Conservation (phyloP, 768 basidiomycete species). For the Lactifluus hygrophoroides region DNA sequence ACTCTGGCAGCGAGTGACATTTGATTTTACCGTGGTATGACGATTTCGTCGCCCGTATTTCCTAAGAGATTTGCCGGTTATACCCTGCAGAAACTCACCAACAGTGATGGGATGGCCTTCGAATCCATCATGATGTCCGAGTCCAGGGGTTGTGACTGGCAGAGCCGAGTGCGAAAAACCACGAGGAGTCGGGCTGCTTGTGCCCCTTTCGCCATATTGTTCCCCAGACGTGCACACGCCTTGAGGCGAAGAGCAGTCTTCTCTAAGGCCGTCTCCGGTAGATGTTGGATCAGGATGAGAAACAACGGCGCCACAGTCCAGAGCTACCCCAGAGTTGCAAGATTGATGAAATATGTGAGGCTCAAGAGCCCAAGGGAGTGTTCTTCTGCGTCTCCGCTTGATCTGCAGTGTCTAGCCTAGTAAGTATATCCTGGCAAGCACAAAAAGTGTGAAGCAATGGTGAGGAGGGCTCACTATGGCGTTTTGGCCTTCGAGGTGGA, state of each 20-base stretch:
- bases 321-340: not conserved
- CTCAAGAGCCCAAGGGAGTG: not conserved
- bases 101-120: constrained; percentile 1
- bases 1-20: not conserved
- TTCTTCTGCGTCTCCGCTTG: constrained; percentile 13
- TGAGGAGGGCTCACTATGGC: not conserved
- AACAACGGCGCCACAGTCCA: not conserved
- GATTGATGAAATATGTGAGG: too few relatives aligned
- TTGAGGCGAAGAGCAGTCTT: not conserved
- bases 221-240: not conserved
- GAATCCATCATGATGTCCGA: not conserved
- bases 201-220: not conserved
- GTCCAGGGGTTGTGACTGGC: not conserved
- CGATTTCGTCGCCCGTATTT: constrained; percentile 6
- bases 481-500: not conserved
- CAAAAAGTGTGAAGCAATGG: not conserved
- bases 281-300: not conserved
- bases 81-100: constrained; percentile 2
- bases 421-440: not conserved
- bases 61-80: not conserved
- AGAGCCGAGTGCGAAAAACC: not conserved
- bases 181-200: not conserved
- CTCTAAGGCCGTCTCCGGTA: not conserved
- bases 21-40: not conserved
- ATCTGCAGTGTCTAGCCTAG: not conserved